Conservation (phyloP, 192 early-diverging fungal genomes). For the Coemansia sp. region DNA sequence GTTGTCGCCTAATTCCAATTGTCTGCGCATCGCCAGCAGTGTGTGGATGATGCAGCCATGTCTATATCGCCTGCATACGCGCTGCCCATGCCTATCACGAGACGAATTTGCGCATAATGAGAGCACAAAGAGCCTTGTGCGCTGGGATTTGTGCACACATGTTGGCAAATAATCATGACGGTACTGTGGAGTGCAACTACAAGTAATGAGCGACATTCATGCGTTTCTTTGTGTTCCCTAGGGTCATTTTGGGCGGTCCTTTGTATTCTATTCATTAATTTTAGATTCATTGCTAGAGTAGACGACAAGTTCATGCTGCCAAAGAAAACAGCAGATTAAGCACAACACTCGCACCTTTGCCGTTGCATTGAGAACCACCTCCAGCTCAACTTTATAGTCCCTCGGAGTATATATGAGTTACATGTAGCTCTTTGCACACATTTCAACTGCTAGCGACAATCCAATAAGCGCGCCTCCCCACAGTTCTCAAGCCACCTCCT, state of each 20-base stretch:
- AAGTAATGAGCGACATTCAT: background rate
- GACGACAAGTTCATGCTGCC: background rate
- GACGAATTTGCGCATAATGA: background rate
- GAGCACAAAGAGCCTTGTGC: background rate
- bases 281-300: background rate
- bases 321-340: background rate
- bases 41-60: background rate
- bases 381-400: background rate
- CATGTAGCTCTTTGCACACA: background rate
- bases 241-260: background rate
- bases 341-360: background rate
- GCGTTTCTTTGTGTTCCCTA: background rate
- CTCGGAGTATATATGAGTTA: background rate
- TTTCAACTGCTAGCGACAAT: background rate
- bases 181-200: too few relatives aligned
- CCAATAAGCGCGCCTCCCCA: background rate
- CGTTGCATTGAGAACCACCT: background rate
- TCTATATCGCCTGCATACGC: conserved; percentile 1
- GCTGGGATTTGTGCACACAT: background rate
- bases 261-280: background rate
- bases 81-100: background rate
- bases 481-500: conserved; percentile 2
- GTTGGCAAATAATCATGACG: too few relatives aligned
- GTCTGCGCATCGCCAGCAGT: background rate
- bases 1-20: background rate